Conservation (phyloP, 352 stramenopile genomes). For the Thalassiosira pacifica region DNA sequence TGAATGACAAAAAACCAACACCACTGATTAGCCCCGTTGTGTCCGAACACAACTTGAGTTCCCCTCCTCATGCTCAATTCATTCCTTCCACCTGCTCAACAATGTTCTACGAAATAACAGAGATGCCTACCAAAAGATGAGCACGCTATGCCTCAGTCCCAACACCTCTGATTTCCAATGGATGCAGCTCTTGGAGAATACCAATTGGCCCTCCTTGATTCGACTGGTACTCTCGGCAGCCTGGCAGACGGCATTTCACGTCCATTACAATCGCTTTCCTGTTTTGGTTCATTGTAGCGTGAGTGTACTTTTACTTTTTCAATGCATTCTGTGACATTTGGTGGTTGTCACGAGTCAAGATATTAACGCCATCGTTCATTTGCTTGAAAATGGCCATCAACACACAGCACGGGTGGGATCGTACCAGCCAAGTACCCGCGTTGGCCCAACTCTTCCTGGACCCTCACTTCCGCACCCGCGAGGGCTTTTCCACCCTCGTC, state of each 20-base stretch:
- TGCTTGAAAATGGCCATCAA: too few relatives aligned
- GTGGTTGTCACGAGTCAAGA: background rate
- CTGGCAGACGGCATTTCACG: slow-evolving; percentile 92
- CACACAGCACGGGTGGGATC: slow-evolving; percentile 95
- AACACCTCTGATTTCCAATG: slow-evolving; percentile 90
- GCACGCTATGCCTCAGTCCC: slow-evolving; percentile 88
- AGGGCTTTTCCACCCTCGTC: slow-evolving; percentile 96
- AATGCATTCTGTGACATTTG: background rate
- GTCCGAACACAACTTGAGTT: background rate
- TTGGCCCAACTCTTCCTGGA: slow-evolving; percentile 97
- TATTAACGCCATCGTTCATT: too few relatives aligned
- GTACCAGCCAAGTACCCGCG: slow-evolving; percentile 96
- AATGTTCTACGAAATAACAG: too few relatives aligned
- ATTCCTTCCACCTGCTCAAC: too few relatives aligned
- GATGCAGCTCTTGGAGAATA: slow-evolving; percentile 94
- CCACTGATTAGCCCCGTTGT: background rate
- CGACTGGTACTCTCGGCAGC: slow-evolving; percentile 93
- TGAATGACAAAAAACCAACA: background rate
- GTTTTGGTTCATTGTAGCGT: slow-evolving; percentile 97
- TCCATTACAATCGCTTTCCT: slow-evolving; percentile 91
- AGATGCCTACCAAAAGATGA: slow-evolving; percentile 92
- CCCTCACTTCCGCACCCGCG: slow-evolving; percentile 96
- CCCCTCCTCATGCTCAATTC: too few relatives aligned
- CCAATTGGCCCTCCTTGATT: slow-evolving; percentile 96
- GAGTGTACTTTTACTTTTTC: slow-evolving; percentile 5